Conservation (phyloP, 2,329 filamentous ascomycete genomes). For the Raffaelea arxii region DNA sequence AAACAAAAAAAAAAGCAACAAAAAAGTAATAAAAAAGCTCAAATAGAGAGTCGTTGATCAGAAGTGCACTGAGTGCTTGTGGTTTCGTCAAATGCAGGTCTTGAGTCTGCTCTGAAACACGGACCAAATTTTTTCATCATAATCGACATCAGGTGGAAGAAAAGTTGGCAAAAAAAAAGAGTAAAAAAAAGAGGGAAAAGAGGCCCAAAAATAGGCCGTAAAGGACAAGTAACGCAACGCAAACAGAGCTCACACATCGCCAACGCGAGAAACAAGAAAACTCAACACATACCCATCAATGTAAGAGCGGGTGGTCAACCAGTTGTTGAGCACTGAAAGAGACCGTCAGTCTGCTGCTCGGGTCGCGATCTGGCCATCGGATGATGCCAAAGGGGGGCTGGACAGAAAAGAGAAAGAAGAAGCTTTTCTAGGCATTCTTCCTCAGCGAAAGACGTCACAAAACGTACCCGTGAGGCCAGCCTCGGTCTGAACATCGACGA, state of each 20-base stretch:
- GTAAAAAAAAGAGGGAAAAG: not conserved
- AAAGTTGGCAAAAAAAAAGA: not conserved
- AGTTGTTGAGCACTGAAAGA: constrained; percentile 50
- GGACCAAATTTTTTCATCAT: constrained; percentile 77
- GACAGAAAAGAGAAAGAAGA: constrained; percentile 1
- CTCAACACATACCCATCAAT: constrained; percentile 68
- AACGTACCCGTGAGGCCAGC: constrained; percentile 18
- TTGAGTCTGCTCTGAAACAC: constrained; percentile 81
- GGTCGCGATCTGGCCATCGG: not conserved
- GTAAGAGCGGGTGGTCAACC: constrained; percentile 61
- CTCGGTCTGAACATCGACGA: constrained; percentile 20
- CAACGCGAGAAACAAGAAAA: not conserved
- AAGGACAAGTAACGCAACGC: constrained; percentile 3
- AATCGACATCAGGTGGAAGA: constrained; percentile 8
- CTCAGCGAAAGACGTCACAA: not conserved
- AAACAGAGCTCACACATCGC: too few species aligned
- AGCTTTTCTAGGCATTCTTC: not conserved
- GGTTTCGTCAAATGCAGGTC: constrained; percentile 67
- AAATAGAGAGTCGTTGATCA: constrained; percentile 35
- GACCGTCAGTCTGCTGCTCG: constrained; percentile 7
- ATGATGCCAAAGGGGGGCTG: too few species aligned
- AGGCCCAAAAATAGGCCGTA: constrained; percentile 27
- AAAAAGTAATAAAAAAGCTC: not conserved
- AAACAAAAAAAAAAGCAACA: not conserved
- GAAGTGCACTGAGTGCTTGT: constrained; percentile 59